These are phyloP conservation scores for Wallemia ichthyophaga DNA, from an alignment of 1,284 basidiomycete species.

Conservation along the genomic window DNA sequence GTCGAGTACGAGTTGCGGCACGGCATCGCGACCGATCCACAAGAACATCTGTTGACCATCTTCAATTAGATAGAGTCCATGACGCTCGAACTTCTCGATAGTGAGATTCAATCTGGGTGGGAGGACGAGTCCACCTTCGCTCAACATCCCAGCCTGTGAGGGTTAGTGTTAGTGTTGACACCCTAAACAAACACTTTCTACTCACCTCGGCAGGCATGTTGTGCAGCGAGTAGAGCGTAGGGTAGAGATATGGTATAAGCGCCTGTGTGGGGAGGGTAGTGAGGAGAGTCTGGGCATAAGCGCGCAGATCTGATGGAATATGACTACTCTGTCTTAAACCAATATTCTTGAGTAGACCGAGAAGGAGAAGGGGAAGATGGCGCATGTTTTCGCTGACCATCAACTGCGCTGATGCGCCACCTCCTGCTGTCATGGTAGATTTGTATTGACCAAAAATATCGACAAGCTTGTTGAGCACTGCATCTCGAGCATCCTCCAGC, in stretches of 20 bases:
- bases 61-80: constrained; percentile 88
- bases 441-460: constrained; percentile 82
- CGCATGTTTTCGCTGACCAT: constrained; percentile 75
- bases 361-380: constrained; percentile 63
- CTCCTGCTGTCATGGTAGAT: constrained; percentile 78
- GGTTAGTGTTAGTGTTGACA: neutral
- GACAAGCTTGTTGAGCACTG: constrained; percentile 63
- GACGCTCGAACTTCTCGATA: constrained; percentile 72
- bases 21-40: constrained; percentile 87
- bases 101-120: constrained; percentile 69
- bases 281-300: constrained; percentile 75
- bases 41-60: constrained; percentile 94
- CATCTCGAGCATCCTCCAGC: constrained; percentile 75
- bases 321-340: constrained; percentile 81
- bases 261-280: constrained; percentile 73
- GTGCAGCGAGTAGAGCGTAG: constrained; percentile 81
- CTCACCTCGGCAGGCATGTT: constrained; percentile 73
- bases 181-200: neutral
- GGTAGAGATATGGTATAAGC: constrained; percentile 76
- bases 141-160: constrained; percentile 43
- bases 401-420: constrained; percentile 77
- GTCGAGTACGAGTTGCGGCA: constrained; percentile 73
- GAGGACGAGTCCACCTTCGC: constrained; percentile 48
- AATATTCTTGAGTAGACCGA: constrained; percentile 84
- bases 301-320: constrained; percentile 81